These are phyloP conservation scores for Kodamaea suecica DNA, from an alignment of 1,139 yeast genomes.

Conservation along the genomic window DNA sequence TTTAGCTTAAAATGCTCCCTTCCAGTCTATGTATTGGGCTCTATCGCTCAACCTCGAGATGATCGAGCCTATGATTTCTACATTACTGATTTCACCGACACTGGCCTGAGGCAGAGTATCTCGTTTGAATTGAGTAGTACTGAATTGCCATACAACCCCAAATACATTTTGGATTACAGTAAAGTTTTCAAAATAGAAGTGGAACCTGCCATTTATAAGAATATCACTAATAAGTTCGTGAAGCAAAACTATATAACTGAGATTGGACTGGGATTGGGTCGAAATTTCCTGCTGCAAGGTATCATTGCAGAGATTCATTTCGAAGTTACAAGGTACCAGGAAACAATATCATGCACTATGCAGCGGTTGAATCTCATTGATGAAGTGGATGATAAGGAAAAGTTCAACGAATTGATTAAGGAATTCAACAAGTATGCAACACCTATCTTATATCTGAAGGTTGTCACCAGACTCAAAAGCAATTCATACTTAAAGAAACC, in stretches of 20 bases:
- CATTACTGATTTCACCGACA: slow-evolving; percentile 1
- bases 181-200: neutral
- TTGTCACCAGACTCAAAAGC: slow-evolving; percentile 5
- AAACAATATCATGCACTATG: neutral
- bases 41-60: neutral
- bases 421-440: slow-evolving; percentile 4
- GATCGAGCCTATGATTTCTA: neutral
- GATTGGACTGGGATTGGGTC: neutral
- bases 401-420: slow-evolving; percentile 5
- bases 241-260: too few relatives aligned
- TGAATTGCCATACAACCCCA: too few relatives aligned
- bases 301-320: neutral
- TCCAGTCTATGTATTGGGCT: neutral
- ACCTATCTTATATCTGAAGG: slow-evolving; percentile 1
- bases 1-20: neutral
- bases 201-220: neutral
- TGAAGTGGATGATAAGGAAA: slow-evolving; percentile 2
- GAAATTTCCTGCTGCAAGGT: neutral
- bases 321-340: slow-evolving; percentile 1
- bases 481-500: slow-evolving; percentile 6
- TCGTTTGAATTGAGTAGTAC: neutral
- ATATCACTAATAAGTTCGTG: neutral
- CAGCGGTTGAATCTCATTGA: slow-evolving; percentile 1
- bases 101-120: neutral
- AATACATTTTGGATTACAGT: neutral